Percentiles rank a stretch among this genome's conserved stretches.
phyloP scores from a whole-genome alignment of 176 grass and related monocot species.

The Carex parvula region DNA sequence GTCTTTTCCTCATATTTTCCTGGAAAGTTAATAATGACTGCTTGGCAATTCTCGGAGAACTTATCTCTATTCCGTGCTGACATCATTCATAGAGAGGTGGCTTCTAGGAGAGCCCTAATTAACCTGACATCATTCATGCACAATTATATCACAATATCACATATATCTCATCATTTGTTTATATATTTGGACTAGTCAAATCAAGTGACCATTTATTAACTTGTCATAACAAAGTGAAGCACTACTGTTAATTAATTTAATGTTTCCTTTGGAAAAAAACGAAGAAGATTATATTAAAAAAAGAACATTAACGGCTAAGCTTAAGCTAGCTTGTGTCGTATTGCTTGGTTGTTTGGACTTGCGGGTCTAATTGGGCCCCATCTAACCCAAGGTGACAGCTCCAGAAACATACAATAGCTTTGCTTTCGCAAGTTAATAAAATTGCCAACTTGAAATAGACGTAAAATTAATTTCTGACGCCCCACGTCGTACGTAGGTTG shows the following conservation, averaged over 20 bases:
- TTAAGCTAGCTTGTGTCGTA: not conserved
- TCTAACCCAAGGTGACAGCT: not conserved
- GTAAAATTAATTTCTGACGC: not conserved
- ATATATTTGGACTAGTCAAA: not conserved
- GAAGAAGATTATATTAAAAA: too few relatives aligned
- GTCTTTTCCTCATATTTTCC: not conserved
- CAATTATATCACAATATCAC: not conserved
- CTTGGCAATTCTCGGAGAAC: not conserved
- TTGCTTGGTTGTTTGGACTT: constrained; percentile 1
- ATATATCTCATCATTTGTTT: not conserved
- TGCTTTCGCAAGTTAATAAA: not conserved
- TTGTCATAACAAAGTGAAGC: too few relatives aligned
- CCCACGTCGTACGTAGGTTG: not conserved
- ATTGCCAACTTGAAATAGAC: not conserved
- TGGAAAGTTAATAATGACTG: not conserved
- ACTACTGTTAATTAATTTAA: too few relatives aligned
- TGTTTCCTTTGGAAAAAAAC: not conserved
- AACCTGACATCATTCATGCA: not conserved
- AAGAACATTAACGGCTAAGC: too few relatives aligned
- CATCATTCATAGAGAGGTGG: not conserved
- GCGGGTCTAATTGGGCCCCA: not conserved
- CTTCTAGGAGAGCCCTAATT: not conserved
- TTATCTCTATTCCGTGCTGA: constrained; percentile 1
- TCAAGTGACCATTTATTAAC: too few relatives aligned
- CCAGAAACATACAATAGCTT: not conserved